Conservation (phyloP, 2,329 filamentous ascomycete species). For the Aspergillus quadricinctus region DNA sequence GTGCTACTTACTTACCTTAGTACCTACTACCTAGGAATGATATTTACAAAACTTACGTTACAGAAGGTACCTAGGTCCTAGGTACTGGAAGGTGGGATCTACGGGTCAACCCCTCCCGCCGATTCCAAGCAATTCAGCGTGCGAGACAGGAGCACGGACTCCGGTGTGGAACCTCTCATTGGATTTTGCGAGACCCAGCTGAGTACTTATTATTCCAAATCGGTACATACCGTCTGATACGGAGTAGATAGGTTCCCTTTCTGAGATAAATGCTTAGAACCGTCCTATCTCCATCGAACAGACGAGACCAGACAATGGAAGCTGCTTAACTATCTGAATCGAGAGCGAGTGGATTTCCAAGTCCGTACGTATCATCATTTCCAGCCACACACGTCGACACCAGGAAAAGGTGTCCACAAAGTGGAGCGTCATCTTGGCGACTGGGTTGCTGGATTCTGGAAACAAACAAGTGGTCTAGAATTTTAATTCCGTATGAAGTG, state of each 20-base stretch:
- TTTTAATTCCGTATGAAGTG: background rate
- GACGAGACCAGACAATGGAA: background rate
- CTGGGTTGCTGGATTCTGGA: background rate
- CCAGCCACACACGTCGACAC: slow-evolving; percentile 16
- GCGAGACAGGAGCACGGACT: slow-evolving; percentile 17
- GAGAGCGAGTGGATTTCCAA: background rate
- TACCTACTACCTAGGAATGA: no score
- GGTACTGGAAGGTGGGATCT: slow-evolving; percentile 8
- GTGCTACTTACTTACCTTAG: no score
- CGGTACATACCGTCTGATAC: slow-evolving; percentile 2
- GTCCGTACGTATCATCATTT: slow-evolving; percentile 1
- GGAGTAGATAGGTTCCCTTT: background rate
- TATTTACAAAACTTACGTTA: background rate
- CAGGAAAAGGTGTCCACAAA: slow-evolving; percentile 4
- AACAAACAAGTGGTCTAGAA: slow-evolving; percentile 9
- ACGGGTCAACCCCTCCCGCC: slow-evolving; percentile 12
- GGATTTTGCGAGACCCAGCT: slow-evolving; percentile 3
- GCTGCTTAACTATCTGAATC: background rate
- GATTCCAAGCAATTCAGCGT: slow-evolving; percentile 11
- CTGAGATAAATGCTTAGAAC: background rate
- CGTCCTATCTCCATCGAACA: background rate
- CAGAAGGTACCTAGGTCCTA: no score
- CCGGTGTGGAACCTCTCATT: slow-evolving; percentile 14
- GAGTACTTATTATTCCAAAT: slow-evolving; percentile 6
- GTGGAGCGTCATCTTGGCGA: slow-evolving; percentile 8